Percentiles rank a stretch among this genome's conserved stretches.
phyloP scores from a whole-genome alignment of 179 eudicot species.

The Beta corolliflora region DNA sequence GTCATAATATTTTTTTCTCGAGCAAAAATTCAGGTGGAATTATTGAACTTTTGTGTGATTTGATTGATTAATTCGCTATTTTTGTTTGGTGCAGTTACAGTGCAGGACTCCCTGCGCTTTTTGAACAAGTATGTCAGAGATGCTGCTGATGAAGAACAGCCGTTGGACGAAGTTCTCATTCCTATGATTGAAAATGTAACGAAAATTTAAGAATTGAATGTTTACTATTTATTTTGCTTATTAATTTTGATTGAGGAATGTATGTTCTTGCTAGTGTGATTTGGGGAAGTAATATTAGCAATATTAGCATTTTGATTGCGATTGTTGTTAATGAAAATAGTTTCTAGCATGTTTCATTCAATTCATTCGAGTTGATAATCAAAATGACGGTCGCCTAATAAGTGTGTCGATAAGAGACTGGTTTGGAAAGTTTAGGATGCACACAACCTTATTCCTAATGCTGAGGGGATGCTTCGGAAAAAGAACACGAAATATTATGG shows the following conservation, averaged over 20 bases:
- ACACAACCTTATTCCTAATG: neutral
- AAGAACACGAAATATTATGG: neutral
- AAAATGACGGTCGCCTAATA: neutral
- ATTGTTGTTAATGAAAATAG: neutral
- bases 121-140: slow-evolving; percentile 59
- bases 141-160: slow-evolving; percentile 48
- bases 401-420: neutral
- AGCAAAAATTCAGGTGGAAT: neutral
- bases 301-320: too few relatives aligned
- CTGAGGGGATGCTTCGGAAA: neutral
- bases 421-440: neutral
- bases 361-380: neutral
- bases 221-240: neutral
- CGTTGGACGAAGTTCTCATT: slow-evolving; percentile 66
- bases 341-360: neutral
- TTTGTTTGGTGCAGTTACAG: slow-evolving; percentile 42
- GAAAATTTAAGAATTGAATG: neutral
- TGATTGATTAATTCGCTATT: neutral
- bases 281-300: neutral
- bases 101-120: slow-evolving; percentile 69
- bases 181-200: slow-evolving; percentile 70
- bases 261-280: neutral
- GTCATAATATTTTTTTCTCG: neutral
- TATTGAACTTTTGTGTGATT: neutral
- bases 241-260: neutral